These are phyloP conservation scores for Penicillium sp. DNA, from an alignment of 2,329 filamentous ascomycete species.

Conservation along the genomic window DNA sequence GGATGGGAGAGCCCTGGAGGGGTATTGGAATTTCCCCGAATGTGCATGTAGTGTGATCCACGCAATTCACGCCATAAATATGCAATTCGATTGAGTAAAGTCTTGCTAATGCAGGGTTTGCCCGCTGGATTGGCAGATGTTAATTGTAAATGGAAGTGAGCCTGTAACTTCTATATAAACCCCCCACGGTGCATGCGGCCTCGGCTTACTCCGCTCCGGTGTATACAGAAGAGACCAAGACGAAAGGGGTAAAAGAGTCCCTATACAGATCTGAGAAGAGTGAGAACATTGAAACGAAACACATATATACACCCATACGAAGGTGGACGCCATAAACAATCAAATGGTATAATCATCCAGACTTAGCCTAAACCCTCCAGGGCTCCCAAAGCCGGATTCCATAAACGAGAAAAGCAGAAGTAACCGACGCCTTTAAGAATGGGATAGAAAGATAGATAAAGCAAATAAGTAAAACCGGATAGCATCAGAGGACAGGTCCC, in stretches of 20 bases:
- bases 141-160: not conserved
- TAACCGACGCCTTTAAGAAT: slow-evolving; percentile 21
- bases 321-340: slow-evolving; percentile 5
- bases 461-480: slow-evolving; percentile 13
- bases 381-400: slow-evolving; percentile 3
- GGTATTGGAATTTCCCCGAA: not conserved
- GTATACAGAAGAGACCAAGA: not conserved
- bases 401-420: slow-evolving; percentile 5
- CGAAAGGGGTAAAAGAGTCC: not conserved
- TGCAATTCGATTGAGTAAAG: not conserved
- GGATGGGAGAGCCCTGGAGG: not conserved
- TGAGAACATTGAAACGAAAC: not conserved
- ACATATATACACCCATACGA: slow-evolving; percentile 5
- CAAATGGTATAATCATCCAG: slow-evolving; percentile 11
- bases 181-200: not conserved
- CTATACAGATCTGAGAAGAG: not conserved
- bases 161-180: not conserved
- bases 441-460: slow-evolving; percentile 17
- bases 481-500: not conserved
- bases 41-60: not conserved
- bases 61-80: not conserved
- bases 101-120: not conserved
- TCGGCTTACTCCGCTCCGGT: slow-evolving; percentile 1
- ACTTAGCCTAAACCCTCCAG: slow-evolving; percentile 5
- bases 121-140: not conserved